Evolutionary conservation across 306 rosid species (phyloP).

Genomic region (Quercus cerris): DNA sequence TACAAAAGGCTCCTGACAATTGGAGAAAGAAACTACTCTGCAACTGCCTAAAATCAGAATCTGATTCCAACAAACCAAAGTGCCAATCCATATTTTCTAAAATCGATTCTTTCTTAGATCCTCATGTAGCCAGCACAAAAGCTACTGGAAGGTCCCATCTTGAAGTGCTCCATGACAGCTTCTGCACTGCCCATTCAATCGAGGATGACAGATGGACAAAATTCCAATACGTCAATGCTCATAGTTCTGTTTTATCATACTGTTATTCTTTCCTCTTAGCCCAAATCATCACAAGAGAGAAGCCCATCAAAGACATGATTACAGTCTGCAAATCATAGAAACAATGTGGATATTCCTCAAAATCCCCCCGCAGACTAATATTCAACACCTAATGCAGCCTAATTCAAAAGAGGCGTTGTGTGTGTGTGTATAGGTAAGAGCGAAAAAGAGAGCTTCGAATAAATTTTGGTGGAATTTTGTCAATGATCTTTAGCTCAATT

Average conservation of each 20-base stretch:
- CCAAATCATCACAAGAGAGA: constrained; percentile 90
- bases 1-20: not conserved
- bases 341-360: not conserved
- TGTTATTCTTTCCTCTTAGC: constrained; percentile 43
- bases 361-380: constrained; percentile 2
- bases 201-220: constrained; percentile 12
- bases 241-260: constrained; percentile 2
- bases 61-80: not conserved
- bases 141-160: not conserved
- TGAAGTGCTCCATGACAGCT: not conserved
- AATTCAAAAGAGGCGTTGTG: not conserved
- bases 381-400: not conserved
- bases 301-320: constrained; percentile 94
- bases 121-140: not conserved
- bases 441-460: not conserved
- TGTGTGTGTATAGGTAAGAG: too few relatives aligned
- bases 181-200: not conserved
- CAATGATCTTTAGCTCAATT: too few relatives aligned
- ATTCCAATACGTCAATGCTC: constrained; percentile 4
- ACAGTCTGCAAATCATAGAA: constrained; percentile 68
- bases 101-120: not conserved
- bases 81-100: not conserved
- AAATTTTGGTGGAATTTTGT: not conserved
- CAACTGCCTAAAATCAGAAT: not conserved
- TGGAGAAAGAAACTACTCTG: not conserved